Base-by-base conservation (phyloP, 192 early-diverging fungal species). In the Umbelopsis ramanniana region DNA sequence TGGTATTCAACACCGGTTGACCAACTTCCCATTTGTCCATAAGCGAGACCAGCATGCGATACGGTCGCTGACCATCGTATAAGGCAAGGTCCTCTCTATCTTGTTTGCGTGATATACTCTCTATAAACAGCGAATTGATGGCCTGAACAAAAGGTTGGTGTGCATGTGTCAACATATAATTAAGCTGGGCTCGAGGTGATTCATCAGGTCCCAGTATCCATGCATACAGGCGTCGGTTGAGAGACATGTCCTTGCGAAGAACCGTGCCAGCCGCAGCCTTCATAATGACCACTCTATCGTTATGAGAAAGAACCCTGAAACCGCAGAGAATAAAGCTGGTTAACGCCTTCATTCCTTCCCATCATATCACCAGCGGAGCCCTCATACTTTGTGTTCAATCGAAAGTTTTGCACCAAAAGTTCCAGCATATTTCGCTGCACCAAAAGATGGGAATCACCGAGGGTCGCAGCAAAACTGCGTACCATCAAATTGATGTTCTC, bases 231-330 rank as follows among this genome's bases (percentile, higher is more conserved):
- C 97, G 77, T 53, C 95, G 79, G 71, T 95, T 98, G 17, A 98
- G 85, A 23, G 96, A 95, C 94, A 97, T 97, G 77, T 98, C 97
- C 74, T 92, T 93, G 37, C 92, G 81, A 66, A 97, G 71, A 10
- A 97, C 93, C 19, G 97, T 95, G 24, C 84, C 82, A 2, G 93
- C 80, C 0, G 94, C 96, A 9, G 90, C 82, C 19, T 84, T 83
- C 57, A 93, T 84, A 47, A 98, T 76, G 24, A 93, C 66, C 9
- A 84, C 82, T 43, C 90, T 67, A 68, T 97, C 94, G 21, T 87
- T 81, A 26, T 85, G 76, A n/a, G 83, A 72, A 21, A 95, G 86
- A 19, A 92, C 71, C 22, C 85, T 88, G 52, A 11, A 67, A 47
- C 9, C 55, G 12, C 23, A 37, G 11, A 21, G 70, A 54, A n/a